Evolutionary conservation across 805 yeast genomes (phyloP).

Genomic region (Hanseniaspora guilliermondii): DNA sequence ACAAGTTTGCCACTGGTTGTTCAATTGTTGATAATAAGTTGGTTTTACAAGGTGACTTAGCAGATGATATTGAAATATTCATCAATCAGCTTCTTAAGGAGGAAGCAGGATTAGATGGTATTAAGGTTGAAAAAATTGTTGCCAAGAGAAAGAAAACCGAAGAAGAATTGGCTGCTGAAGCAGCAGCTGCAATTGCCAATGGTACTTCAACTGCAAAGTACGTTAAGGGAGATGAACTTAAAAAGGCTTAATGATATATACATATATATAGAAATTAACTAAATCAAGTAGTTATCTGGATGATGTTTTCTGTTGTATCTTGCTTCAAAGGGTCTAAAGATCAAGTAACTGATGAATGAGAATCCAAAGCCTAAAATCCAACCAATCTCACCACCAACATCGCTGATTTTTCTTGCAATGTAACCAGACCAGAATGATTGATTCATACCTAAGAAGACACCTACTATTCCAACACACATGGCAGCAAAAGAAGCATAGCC

Average conservation of each 20-base stretch:
- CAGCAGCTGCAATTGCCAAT: constrained; percentile 12
- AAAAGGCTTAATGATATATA: neutral
- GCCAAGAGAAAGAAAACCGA: constrained; percentile 43
- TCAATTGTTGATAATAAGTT: constrained; percentile 83
- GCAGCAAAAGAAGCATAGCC: constrained; percentile 71
- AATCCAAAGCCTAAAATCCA: constrained; percentile 64
- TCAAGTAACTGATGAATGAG: constrained; percentile 47
- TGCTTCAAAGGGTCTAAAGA: constrained; percentile 51
- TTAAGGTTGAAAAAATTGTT: constrained; percentile 79
- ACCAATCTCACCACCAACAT: constrained; percentile 71
- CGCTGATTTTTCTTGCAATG: constrained; percentile 39
- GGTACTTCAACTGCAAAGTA: constrained; percentile 14
- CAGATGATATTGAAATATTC: constrained; percentile 76
- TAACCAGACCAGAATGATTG: constrained; percentile 77
- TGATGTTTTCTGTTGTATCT: constrained; percentile 28
- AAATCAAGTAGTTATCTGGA: constrained; percentile 29
- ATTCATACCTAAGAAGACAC: constrained; percentile 76
- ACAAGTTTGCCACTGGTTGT: constrained; percentile 92
- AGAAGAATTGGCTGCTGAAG: constrained; percentile 14
- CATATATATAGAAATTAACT: neutral
- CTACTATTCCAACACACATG: constrained; percentile 72
- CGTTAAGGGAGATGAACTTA: constrained; percentile 10
- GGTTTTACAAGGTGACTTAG: constrained; percentile 87
- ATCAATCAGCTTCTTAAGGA: constrained; percentile 59
- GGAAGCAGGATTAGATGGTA: constrained; percentile 59